Conservation (phyloP, 495 filamentous ascomycete species). For the Parachaetomium inaequale region DNA sequence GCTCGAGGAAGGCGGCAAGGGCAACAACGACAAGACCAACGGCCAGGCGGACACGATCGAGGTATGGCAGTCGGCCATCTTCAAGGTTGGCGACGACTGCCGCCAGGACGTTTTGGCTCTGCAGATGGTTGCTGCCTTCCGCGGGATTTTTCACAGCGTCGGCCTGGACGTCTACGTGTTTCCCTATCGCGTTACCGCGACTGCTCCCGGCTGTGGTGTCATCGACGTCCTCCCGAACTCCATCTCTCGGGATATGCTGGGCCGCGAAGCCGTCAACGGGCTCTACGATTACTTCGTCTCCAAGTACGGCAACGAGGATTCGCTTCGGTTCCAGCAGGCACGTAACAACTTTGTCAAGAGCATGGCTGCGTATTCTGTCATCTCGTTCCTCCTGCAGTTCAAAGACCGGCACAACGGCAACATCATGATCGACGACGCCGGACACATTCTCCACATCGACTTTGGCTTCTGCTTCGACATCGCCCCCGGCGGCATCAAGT, state of each 20-base stretch:
- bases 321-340: slow-evolving; percentile 88
- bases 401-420: slow-evolving; percentile 99
- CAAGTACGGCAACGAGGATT: slow-evolving; percentile 95
- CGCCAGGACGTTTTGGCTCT: slow-evolving; percentile 94
- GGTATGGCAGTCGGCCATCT: slow-evolving; percentile 98
- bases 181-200: slow-evolving; percentile 97
- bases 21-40: slow-evolving; percentile 35
- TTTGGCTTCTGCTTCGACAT: slow-evolving; percentile 99
- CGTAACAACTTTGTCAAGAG: slow-evolving; percentile 98
- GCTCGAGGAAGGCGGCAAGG: slow-evolving; percentile 35
- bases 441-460: slow-evolving; percentile 98
- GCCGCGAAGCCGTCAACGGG: slow-evolving; percentile 94
- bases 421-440: slow-evolving; percentile 97
- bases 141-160: slow-evolving; percentile 89
- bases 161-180: slow-evolving; percentile 96
- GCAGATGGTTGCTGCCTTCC: slow-evolving; percentile 96
- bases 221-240: slow-evolving; percentile 97
- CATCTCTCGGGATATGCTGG: slow-evolving; percentile 97
- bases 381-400: slow-evolving; percentile 95
- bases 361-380: slow-evolving; percentile 99
- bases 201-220: slow-evolving; percentile 94
- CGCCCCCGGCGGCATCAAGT: slow-evolving; percentile 90
- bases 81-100: slow-evolving; percentile 99
- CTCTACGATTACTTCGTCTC: slow-evolving; percentile 97
- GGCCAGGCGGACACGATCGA: slow-evolving; percentile 61